Percentiles rank a stretch among this genome's conserved stretches.
Evolutionary conservation across 768 basidiomycete genomes (phyloP).

Genomic region (Saitozyma podzolica): DNA sequence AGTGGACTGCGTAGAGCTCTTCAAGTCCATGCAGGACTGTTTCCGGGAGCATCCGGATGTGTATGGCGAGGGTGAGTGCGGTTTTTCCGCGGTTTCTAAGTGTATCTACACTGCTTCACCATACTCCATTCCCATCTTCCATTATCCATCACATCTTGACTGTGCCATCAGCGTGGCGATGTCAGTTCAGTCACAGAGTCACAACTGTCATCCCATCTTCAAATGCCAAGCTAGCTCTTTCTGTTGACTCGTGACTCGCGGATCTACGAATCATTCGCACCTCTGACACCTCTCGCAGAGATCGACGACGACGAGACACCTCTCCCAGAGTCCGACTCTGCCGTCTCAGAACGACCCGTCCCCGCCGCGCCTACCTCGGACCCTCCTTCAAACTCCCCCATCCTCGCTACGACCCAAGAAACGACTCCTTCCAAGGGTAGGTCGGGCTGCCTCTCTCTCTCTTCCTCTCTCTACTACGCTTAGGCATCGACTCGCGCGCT

Average conservation of each 20-base stretch:
- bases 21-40: slow-evolving; percentile 96
- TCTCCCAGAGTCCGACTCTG: slow-evolving; percentile 6
- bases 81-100: neutral
- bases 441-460: too few relatives aligned
- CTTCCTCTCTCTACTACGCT: too few relatives aligned
- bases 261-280: too few relatives aligned
- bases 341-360: slow-evolving; percentile 6
- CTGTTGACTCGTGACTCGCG: too few relatives aligned
- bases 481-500: too few relatives aligned
- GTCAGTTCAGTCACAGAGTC: too few relatives aligned
- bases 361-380: slow-evolving; percentile 20
- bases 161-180: too few relatives aligned
- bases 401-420: slow-evolving; percentile 14
- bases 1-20: slow-evolving; percentile 95
- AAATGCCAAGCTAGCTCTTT: too few relatives aligned
- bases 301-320: slow-evolving; percentile 41
- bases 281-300: slow-evolving; percentile 16
- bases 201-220: too few relatives aligned
- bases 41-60: slow-evolving; percentile 93
- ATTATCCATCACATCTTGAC: neutral
- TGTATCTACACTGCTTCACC: neutral
- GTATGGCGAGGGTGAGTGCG: slow-evolving; percentile 81
- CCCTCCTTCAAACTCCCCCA: slow-evolving; percentile 26
- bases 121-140: neutral
- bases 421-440: slow-evolving; percentile 23